phyloP scores from a whole-genome alignment of 371 early-diverging fungal species.

The Apophysomyces variabilis region DNA sequence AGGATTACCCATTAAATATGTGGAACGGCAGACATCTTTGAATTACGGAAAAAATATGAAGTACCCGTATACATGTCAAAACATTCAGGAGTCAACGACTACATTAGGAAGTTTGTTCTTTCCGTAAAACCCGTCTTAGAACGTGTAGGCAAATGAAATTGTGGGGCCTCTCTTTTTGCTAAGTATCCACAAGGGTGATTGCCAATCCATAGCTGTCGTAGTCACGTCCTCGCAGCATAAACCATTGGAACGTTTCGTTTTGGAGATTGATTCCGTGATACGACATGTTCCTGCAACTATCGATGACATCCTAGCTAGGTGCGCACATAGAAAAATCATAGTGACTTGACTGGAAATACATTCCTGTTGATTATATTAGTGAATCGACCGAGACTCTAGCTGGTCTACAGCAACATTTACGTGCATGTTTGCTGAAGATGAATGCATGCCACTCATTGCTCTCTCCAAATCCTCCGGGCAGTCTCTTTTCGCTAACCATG shows the following conservation, averaged over 20 bases:
- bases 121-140: slow-evolving; percentile 46
- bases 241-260: slow-evolving; percentile 57
- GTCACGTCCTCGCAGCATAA: slow-evolving; percentile 25
- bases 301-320: slow-evolving; percentile 17
- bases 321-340: background rate
- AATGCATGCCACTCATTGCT: slow-evolving; percentile 24
- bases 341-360: background rate
- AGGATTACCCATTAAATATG: background rate
- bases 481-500: slow-evolving; percentile 45
- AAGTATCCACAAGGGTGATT: slow-evolving; percentile 34
- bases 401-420: slow-evolving; percentile 49
- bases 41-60: slow-evolving; percentile 50
- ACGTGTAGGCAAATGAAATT: slow-evolving; percentile 34
- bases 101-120: slow-evolving; percentile 51
- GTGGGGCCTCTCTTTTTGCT: background rate
- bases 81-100: slow-evolving; percentile 47
- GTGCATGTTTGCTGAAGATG: slow-evolving; percentile 50
- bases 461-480: slow-evolving; percentile 18
- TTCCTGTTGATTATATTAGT: background rate
- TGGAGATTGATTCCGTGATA: slow-evolving; percentile 48
- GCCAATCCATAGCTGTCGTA: slow-evolving; percentile 42
- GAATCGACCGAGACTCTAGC: slow-evolving; percentile 28
- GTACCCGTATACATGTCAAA: slow-evolving; percentile 54
- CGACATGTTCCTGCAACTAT: slow-evolving; percentile 5
- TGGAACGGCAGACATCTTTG: slow-evolving; percentile 40